phyloP scores from a whole-genome alignment of 1,284 basidiomycete species.

The Naganishia sp. region DNA sequence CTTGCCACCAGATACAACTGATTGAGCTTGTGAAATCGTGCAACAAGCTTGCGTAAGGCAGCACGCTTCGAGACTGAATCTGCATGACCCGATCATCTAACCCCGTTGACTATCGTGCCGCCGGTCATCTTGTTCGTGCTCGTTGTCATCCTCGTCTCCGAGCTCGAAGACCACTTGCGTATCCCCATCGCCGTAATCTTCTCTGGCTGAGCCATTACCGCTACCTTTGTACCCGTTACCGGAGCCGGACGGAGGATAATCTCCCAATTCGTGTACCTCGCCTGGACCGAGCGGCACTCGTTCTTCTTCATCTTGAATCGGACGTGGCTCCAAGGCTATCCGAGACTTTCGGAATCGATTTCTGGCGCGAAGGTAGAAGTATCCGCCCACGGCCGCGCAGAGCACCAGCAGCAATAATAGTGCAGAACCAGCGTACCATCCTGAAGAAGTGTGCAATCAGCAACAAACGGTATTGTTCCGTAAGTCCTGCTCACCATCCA shows the following conservation, averaged over 20 bases:
- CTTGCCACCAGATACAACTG: background rate
- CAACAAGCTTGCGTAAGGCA: background rate
- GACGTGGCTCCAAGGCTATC: conserved; percentile 55
- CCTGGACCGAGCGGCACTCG: conserved; percentile 59
- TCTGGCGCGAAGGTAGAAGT: conserved; percentile 42
- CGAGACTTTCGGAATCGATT: conserved; percentile 48
- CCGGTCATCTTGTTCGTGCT: conserved; percentile 36
- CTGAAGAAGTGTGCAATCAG: conserved; percentile 50
- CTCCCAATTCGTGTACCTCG: conserved; percentile 51
- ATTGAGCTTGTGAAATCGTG: background rate
- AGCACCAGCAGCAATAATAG: conserved; percentile 78
- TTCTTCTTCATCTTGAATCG: conserved; percentile 56
- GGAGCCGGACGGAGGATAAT: conserved; percentile 37
- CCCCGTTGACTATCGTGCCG: background rate
- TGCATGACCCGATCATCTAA: background rate
- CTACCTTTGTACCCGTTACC: conserved; percentile 8
- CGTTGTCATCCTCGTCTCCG: conserved; percentile 54
- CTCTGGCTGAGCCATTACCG: conserved; percentile 27
- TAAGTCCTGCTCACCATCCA: conserved; percentile 2
- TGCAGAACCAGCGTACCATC: conserved; percentile 86
- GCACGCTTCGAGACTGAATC: background rate
- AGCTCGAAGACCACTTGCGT: conserved; percentile 55
- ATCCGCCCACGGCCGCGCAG: conserved; percentile 63
- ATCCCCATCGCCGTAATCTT: conserved; percentile 40
- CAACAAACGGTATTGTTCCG: no score